Percentiles rank a stretch among this genome's conserved stretches.
Conservation (phyloP, 2,329 filamentous ascomycete genomes). For the Malbranchea cinnamomea region DNA sequence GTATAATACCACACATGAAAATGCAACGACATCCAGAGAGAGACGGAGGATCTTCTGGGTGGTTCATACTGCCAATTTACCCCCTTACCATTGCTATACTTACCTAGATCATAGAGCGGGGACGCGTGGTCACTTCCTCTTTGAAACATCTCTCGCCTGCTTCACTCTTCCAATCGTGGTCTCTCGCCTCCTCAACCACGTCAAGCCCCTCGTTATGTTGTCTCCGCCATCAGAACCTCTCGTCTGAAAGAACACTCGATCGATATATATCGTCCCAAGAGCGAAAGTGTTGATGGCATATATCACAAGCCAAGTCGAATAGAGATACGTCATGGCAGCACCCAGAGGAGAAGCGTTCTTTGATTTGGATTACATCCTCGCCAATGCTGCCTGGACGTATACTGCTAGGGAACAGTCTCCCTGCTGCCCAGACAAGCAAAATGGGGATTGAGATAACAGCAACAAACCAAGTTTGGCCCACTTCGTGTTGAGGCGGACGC, state of each 20-base stretch:
- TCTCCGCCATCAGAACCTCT: not conserved
- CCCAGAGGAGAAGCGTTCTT: constrained; percentile 4
- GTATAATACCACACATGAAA: no score
- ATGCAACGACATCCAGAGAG: no score
- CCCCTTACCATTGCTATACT: no score
- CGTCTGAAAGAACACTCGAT: constrained; percentile 1
- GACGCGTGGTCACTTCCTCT: no score
- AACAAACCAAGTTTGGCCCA: constrained; percentile 3
- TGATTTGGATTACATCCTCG: constrained; percentile 2
- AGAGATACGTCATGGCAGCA: constrained; percentile 2
- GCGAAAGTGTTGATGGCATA: constrained; percentile 3
- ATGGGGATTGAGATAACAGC: not conserved
- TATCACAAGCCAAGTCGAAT: constrained; percentile 2
- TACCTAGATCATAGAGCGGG: no score
- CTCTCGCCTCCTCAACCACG: constrained; percentile 2
- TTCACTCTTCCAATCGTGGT: no score
- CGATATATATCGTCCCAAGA: constrained; percentile 2
- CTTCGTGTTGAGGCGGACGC: constrained; percentile 3
- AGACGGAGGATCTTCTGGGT: no score
- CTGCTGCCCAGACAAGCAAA: constrained; percentile 3
- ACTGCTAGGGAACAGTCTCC: constrained; percentile 1
- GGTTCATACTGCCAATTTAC: no score
- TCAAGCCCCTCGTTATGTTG: no score
- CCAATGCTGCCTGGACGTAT: constrained; percentile 4
- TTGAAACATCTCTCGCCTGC: no score